Percentiles rank a stretch among this genome's conserved stretches.
Evolutionary conservation across 2,329 filamentous ascomycete genomes (phyloP).

Genomic region (Fonsecaea pedrosoi): DNA sequence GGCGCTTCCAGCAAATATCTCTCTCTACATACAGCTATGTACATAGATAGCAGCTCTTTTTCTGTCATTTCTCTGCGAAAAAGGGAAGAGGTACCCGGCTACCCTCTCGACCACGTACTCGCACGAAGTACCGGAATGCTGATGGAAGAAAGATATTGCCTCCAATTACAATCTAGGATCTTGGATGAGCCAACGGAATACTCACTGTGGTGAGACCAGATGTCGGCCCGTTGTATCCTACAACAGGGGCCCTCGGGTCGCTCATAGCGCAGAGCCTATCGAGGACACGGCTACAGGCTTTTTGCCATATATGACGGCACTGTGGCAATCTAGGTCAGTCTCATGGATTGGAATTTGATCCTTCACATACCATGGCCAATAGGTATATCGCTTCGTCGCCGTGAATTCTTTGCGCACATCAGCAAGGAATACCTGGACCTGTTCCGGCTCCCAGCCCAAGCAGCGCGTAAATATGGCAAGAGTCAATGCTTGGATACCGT

Average conservation of each 20-base stretch:
- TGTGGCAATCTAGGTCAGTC: constrained; percentile 3
- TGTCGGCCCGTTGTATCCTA: neutral
- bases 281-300: constrained; percentile 1
- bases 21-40: neutral
- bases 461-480: constrained; percentile 24
- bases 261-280: neutral
- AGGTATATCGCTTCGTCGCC: constrained; percentile 30
- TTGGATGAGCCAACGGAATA: neutral
- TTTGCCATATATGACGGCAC: constrained; percentile 16
- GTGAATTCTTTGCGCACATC: constrained; percentile 36
- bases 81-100: neutral
- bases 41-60: neutral
- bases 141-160: neutral
- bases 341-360: constrained; percentile 36
- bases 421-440: constrained; percentile 38
- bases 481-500: constrained; percentile 23
- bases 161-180: neutral
- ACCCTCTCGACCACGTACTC: neutral
- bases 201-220: neutral
- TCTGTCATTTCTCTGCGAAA: neutral
- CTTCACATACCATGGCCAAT: constrained; percentile 32
- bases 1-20: neutral
- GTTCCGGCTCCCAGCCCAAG: constrained; percentile 29
- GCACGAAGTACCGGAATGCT: neutral
- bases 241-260: neutral